Conservation (phyloP, 148 eudicot species). For the Chenopodium berlandieri region DNA sequence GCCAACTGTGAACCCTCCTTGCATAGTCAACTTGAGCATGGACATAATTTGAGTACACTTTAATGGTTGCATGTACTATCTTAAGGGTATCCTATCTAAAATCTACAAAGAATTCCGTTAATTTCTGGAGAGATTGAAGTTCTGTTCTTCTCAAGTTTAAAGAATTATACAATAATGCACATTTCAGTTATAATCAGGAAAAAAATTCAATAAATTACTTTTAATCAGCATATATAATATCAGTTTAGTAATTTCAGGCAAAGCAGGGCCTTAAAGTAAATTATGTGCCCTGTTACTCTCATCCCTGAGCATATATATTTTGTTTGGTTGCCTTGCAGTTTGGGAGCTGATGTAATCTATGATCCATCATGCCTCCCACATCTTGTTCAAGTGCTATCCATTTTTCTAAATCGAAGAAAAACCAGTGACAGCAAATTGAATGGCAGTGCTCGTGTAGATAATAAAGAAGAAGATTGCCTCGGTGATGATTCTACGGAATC, state of each 20-base stretch:
- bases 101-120: too few relatives aligned
- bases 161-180: too few relatives aligned
- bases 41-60: background rate
- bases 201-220: too few relatives aligned
- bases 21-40: background rate
- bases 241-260: too few relatives aligned
- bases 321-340: constrained; percentile 39
- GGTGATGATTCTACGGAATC: background rate
- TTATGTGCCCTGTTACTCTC: background rate
- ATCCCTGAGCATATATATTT: background rate
- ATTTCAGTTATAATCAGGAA: too few relatives aligned
- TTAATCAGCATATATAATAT: too few relatives aligned
- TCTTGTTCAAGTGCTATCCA: constrained; percentile 61
- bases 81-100: too few relatives aligned
- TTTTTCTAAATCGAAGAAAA: constrained; percentile 40
- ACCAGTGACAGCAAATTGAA: background rate
- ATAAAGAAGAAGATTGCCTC: background rate
- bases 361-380: constrained; percentile 81
- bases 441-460: background rate
- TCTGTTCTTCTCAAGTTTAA: too few relatives aligned
- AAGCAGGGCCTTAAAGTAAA: too few relatives aligned
- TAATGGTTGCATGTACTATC: background rate
- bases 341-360: constrained; percentile 91
- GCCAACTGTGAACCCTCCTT: background rate
- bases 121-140: too few relatives aligned